Conservation (phyloP, 331 rosid genomes). For the Stylosanthes scabra region DNA sequence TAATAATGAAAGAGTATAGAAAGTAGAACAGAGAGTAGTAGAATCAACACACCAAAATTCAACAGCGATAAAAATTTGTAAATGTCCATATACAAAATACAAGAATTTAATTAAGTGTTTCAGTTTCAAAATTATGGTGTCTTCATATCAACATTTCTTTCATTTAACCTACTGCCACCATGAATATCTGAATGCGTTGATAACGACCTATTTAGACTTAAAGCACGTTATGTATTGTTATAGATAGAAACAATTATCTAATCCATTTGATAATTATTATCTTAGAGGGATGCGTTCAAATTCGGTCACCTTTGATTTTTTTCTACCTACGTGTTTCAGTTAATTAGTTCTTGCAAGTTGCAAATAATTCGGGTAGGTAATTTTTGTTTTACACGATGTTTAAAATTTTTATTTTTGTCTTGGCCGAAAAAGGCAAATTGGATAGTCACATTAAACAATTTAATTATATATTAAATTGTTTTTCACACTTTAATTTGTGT, state of each 20-base stretch:
- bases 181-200: conserved; percentile 15
- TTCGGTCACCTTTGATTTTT: conserved; percentile 36
- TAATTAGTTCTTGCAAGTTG: conserved; percentile 29
- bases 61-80: no score
- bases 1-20: no score
- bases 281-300: conserved; percentile 11
- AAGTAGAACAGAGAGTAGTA: no score
- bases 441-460: neutral
- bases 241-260: conserved; percentile 19
- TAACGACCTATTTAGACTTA: conserved; percentile 24
- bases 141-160: neutral
- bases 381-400: conserved; percentile 34
- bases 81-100: no score
- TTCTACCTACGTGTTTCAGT: conserved; percentile 3
- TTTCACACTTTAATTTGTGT: conserved; percentile 13
- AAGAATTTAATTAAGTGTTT: no score
- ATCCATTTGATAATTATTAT: neutral
- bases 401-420: neutral
- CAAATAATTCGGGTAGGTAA: conserved; percentile 23
- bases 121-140: no score
- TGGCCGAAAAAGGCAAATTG: neutral
- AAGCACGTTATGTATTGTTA: conserved; percentile 22
- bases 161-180: conserved; percentile 40
- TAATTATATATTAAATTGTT: neutral
- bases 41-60: no score